These are phyloP conservation scores for Vanrija humicola DNA, from an alignment of 1,284 basidiomycete genomes.

Conservation along the genomic window DNA sequence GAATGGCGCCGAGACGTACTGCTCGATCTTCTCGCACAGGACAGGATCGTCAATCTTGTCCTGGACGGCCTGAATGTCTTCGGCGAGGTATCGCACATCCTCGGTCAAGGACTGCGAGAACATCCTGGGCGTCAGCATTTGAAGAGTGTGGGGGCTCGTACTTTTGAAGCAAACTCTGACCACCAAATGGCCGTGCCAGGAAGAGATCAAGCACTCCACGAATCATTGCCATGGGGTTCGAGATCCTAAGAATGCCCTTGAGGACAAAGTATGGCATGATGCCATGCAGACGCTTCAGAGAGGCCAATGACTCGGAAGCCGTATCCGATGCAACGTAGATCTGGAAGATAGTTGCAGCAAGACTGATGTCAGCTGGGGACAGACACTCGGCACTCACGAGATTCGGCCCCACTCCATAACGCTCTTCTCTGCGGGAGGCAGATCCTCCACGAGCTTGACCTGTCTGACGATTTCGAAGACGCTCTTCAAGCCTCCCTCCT, in stretches of 20 bases:
- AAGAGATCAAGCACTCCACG: constrained; percentile 87
- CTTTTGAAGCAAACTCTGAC: constrained; percentile 75
- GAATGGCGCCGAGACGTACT: constrained; percentile 78
- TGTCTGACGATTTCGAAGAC: constrained; percentile 84
- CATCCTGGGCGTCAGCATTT: constrained; percentile 61
- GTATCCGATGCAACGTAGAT: constrained; percentile 89
- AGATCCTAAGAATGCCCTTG: constrained; percentile 84
- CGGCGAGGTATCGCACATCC: constrained; percentile 76
- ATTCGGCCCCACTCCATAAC: constrained; percentile 96
- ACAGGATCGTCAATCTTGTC: constrained; percentile 83
- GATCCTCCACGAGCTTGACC: constrained; percentile 69
- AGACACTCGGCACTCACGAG: constrained; percentile 57
- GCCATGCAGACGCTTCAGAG: constrained; percentile 88
- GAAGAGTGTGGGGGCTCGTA: not conserved
- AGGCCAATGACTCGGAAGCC: constrained; percentile 81
- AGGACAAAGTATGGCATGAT: constrained; percentile 98
- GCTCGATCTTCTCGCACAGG: constrained; percentile 80
- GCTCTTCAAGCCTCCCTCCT: constrained; percentile 79
- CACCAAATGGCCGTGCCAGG: constrained; percentile 95
- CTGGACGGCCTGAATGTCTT: constrained; percentile 79
- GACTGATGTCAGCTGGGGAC: constrained; percentile 49
- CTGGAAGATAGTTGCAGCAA: constrained; percentile 94
- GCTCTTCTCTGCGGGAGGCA: constrained; percentile 81
- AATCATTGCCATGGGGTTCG: constrained; percentile 96
- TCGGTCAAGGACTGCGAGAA: constrained; percentile 87